These are phyloP conservation scores for Alternaria consortialis DNA, from an alignment of 2,329 filamentous ascomycete species.

Conservation along the genomic window DNA sequence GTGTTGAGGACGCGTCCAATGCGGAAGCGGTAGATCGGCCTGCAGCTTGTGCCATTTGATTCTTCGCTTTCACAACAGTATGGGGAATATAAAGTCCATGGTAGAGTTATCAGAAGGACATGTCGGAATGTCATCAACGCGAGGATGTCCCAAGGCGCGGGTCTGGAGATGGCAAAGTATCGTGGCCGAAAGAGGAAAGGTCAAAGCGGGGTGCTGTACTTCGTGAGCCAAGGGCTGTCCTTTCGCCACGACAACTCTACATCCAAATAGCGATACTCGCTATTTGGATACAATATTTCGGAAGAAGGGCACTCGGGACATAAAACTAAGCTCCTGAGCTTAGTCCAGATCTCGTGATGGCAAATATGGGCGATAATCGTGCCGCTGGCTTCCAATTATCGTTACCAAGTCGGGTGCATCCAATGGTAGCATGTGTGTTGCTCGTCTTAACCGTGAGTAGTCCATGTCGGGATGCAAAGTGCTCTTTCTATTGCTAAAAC, in stretches of 20 bases:
- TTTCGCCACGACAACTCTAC: neutral
- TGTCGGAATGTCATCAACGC: neutral
- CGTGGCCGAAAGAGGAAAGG: neutral
- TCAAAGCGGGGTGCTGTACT: neutral
- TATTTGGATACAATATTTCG: neutral
- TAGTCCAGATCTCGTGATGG: neutral
- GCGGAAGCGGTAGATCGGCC: neutral
- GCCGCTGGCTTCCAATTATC: neutral
- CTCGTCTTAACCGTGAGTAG: conserved; percentile 6
- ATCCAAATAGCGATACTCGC: neutral
- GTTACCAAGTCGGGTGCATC: neutral
- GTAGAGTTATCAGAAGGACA: neutral
- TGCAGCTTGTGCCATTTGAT: neutral
- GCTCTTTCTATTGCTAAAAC: neutral
- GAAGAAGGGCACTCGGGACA: neutral
- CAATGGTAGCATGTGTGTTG: conserved; percentile 3
- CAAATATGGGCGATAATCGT: neutral
- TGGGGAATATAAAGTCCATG: neutral
- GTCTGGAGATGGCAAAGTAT: neutral
- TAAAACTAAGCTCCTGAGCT: neutral
- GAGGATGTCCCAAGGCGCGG: neutral
- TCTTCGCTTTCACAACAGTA: neutral
- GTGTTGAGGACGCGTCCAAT: neutral
- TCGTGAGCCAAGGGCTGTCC: neutral
- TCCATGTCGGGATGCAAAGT: neutral